Conservation (phyloP, 192 early-diverging fungal species). For the Coemansia sp. region DNA sequence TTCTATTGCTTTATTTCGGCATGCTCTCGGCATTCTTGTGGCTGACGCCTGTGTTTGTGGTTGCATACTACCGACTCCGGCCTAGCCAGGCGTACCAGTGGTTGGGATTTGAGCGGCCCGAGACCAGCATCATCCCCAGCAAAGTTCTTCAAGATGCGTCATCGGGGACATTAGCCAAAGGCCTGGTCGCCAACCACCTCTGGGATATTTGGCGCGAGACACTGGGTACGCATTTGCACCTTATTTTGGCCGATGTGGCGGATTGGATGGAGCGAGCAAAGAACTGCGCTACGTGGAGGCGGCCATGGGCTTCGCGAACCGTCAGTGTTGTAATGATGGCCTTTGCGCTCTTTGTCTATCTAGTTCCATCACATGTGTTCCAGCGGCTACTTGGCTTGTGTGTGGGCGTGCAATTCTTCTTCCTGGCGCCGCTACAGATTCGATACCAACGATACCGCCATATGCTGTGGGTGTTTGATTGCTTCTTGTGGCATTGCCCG, state of each 20-base stretch:
- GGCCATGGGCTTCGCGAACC: conserved; percentile 50
- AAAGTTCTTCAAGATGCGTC: conserved; percentile 47
- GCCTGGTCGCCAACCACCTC: conserved; percentile 40
- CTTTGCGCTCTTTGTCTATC: conserved; percentile 31
- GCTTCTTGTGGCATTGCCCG: conserved; percentile 50
- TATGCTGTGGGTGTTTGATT: conserved; percentile 48
- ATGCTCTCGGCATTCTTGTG: conserved; percentile 38
- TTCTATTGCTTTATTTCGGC: conserved; percentile 40
- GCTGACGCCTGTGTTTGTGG: conserved; percentile 48
- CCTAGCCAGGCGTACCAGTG: conserved; percentile 51
- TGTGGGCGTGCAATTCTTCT: conserved; percentile 52
- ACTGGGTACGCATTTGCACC: conserved; percentile 45
- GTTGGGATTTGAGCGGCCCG: conserved; percentile 51
- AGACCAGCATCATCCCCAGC: conserved; percentile 51
- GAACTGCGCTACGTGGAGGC: conserved; percentile 53
- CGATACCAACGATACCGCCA: conserved; percentile 48
- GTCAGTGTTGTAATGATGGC: conserved; percentile 25
- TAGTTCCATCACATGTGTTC: conserved; percentile 33
- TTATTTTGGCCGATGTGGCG: conserved; percentile 46
- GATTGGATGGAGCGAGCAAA: conserved; percentile 56
- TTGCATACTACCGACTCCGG: conserved; percentile 50
- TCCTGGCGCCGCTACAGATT: conserved; percentile 48
- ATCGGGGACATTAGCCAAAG: conserved; percentile 47
- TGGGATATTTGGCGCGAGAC: conserved; percentile 55
- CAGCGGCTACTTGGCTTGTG: conserved; percentile 39